A percentile compares a stretch with the other conserved stretches of the same genome.
Evolutionary conservation across 148 eudicot genomes (phyloP).

Genomic region (Spergularia marina): DNA sequence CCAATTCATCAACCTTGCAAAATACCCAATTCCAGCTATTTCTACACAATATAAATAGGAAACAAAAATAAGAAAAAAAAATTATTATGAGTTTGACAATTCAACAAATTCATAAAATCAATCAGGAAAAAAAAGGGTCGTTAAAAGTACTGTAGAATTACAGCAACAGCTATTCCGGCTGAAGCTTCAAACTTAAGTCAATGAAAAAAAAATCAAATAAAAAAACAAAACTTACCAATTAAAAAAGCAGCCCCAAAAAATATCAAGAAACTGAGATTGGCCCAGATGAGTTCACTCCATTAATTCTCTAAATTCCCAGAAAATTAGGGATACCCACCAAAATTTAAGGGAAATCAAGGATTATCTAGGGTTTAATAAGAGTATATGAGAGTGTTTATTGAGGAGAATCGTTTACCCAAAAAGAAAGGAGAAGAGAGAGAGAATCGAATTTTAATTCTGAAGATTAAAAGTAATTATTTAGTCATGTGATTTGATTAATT

Average conservation of each 20-base stretch:
- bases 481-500: conserved; percentile 11
- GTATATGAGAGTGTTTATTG: not conserved
- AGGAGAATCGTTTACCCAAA: not conserved
- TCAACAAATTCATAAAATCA: conserved; percentile 21
- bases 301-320: not conserved
- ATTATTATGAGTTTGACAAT: conserved; percentile 34
- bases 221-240: conserved; percentile 15
- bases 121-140: not conserved
- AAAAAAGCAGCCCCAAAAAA: conserved; percentile 10
- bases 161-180: not conserved
- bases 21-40: conserved; percentile 22
- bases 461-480: not conserved
- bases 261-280: not conserved
- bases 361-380: conserved; percentile 22
- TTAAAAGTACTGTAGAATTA: conserved; percentile 19
- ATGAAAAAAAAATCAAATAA: conserved; percentile 2
- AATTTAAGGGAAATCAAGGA: not conserved
- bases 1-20: not conserved
- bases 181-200: conserved; percentile 44
- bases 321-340: not conserved
- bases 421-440: not conserved
- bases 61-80: not conserved
- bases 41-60: not conserved
- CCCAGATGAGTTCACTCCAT: conserved; percentile 17
- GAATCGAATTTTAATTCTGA: not conserved